Evolutionary conservation across 805 yeast genomes (phyloP).

Genomic region (Candida ascalaphidarum): DNA sequence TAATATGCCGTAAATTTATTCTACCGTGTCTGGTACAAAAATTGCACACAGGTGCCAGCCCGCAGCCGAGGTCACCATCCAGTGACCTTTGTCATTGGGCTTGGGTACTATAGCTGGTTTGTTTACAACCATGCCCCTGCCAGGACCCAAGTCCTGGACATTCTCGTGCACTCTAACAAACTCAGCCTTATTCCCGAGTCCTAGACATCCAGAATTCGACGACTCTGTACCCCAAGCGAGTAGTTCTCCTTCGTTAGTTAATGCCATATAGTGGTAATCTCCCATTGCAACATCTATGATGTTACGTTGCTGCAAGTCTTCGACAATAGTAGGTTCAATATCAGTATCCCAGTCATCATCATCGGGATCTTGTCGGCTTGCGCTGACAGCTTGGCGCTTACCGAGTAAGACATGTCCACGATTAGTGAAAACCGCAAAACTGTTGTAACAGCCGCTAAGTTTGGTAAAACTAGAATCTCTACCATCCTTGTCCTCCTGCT

Average conservation of each 20-base stretch:
- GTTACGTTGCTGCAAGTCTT: slow-evolving; percentile 37
- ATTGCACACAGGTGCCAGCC: slow-evolving; percentile 81
- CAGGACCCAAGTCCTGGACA: slow-evolving; percentile 19
- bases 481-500: slow-evolving; percentile 8
- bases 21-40: too few relatives aligned
- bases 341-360: slow-evolving; percentile 4
- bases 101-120: slow-evolving; percentile 26
- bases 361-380: too few relatives aligned
- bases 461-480: slow-evolving; percentile 32
- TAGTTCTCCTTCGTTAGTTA: slow-evolving; percentile 49
- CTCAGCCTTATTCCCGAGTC: slow-evolving; percentile 34
- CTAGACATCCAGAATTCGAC: slow-evolving; percentile 59
- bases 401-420: slow-evolving; percentile 41
- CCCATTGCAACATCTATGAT: slow-evolving; percentile 57
- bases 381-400: too few relatives aligned
- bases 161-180: slow-evolving; percentile 2
- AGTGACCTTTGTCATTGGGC: slow-evolving; percentile 21
- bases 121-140: slow-evolving; percentile 19
- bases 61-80: slow-evolving; percentile 59
- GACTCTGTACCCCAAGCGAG: slow-evolving; percentile 66
- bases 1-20: too few relatives aligned
- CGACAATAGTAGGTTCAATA: slow-evolving; percentile 20
- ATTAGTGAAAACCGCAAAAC: slow-evolving; percentile 49
- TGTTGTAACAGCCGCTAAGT: slow-evolving; percentile 45
- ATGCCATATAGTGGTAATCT: slow-evolving; percentile 62